phyloP scores from a whole-genome alignment of 1,139 yeast species.

The Taiozyma sp. region DNA sequence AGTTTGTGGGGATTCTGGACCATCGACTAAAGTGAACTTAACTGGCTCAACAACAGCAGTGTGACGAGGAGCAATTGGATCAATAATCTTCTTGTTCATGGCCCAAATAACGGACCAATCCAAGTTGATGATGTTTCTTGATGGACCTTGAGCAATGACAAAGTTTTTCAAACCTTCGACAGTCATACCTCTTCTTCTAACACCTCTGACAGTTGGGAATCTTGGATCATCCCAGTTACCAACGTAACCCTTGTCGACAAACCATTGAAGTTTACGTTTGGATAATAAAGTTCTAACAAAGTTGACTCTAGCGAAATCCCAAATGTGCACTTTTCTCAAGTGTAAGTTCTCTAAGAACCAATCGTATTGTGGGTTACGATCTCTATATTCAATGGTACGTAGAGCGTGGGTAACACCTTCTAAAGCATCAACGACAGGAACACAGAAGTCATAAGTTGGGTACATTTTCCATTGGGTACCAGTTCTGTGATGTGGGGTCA shows the following conservation, averaged over 20 bases:
- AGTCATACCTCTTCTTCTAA: slow-evolving; percentile 98
- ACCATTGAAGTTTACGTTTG: slow-evolving; percentile 97
- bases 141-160: slow-evolving; percentile 93
- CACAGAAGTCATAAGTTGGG: slow-evolving; percentile 98
- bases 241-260: slow-evolving; percentile 85
- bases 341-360: slow-evolving; percentile 84
- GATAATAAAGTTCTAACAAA: slow-evolving; percentile 90
- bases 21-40: slow-evolving; percentile 59
- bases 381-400: slow-evolving; percentile 96
- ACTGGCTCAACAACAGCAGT: slow-evolving; percentile 75
- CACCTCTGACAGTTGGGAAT: slow-evolving; percentile 98
- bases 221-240: slow-evolving; percentile 97
- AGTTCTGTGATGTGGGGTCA: slow-evolving; percentile 96
- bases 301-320: slow-evolving; percentile 98
- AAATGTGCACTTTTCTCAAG: slow-evolving; percentile 86
- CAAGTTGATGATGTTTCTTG: slow-evolving; percentile 89
- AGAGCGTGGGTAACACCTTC: slow-evolving; percentile 98
- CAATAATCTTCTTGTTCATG: slow-evolving; percentile 90
- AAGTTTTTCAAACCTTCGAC: slow-evolving; percentile 94
- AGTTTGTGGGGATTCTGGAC: slow-evolving; percentile 53
- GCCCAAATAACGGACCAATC: slow-evolving; percentile 99
- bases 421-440: slow-evolving; percentile 86
- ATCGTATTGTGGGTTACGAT: slow-evolving; percentile 94
- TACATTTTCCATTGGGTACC: slow-evolving; percentile 89
- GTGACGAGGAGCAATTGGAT: slow-evolving; percentile 93